Base-by-base conservation (phyloP, 2,329 filamentous ascomycete species). In the Colletotrichum limetticola region DNA sequence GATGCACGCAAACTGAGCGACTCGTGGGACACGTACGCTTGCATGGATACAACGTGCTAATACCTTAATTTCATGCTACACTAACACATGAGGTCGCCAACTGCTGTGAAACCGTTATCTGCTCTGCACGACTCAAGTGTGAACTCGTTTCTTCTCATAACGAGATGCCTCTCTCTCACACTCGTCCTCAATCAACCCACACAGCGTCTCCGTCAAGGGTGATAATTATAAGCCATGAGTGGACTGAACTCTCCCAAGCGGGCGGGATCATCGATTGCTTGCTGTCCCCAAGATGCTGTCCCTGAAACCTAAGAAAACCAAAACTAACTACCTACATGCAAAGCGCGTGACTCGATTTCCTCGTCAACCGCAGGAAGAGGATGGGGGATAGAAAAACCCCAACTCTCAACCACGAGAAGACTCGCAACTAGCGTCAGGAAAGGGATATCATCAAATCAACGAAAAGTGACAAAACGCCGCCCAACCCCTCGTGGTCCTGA, bases 371-470 rank as follows among this genome's bases (percentile, higher is more conserved):
- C 56, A 28, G 22, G 32, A 22, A 22, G 37, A 56, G 24, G 22
- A 49, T 30, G 60, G 60, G 46, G 26, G 14, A 26, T 14, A 9
- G 22, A 35, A 37, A 32, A 3, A 14, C 11, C 42, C 12, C 35
- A n/a, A n/a, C 24, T 62, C 26, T 4, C 46, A 35, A 35, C 60
- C 66, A 22, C 42, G 46, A 28, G 53, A 70, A 37, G 70, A 70
- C 70, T 70, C 70, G 70, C 66, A 22, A 56, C 60, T 64, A 46
- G 66, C 69, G 59, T 61, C 35, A 60, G 64, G 72, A 74, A 68
- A 69, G 66, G 68, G 72, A 75, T 74, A 74, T 74, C 72, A 74
- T 69, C 68, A 46, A 58, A 58, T 69, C 22, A 67, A 66, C 24
- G 59, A 28, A 70, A 56, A 71, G 58, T 52, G 53, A 69, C 66